A percentile compares a stretch with the other conserved stretches of the same genome.
phyloP scores from a whole-genome alignment of 2,329 filamentous ascomycete genomes.

The Phialophora expanda region DNA sequence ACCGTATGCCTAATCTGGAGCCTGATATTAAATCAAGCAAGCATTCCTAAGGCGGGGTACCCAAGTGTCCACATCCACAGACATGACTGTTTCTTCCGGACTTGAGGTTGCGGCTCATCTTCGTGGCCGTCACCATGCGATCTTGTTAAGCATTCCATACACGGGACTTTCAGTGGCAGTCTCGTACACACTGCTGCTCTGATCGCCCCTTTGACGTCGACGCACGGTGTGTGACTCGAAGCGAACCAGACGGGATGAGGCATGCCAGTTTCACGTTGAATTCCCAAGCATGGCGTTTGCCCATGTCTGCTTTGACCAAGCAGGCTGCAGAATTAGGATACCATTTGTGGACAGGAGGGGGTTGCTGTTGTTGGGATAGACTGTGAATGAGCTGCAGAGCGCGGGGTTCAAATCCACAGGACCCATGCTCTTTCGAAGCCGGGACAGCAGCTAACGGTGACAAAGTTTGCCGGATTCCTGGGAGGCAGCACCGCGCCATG shows the following conservation, averaged over 20 bases:
- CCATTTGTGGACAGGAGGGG: background rate
- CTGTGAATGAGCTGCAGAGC: conserved; percentile 11
- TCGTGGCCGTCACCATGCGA: background rate
- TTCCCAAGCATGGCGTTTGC: background rate
- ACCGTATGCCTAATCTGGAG: background rate
- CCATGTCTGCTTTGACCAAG: conserved; percentile 1
- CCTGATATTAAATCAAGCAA: background rate
- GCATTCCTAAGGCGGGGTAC: background rate
- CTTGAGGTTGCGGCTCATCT: conserved; percentile 1
- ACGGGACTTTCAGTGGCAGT: background rate
- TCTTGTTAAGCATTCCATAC: background rate
- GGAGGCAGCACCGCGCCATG: conserved; percentile 4
- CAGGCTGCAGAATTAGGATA: conserved; percentile 4
- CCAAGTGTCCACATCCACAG: background rate
- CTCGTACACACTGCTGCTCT: background rate
- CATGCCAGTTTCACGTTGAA: background rate
- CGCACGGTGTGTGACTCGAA: background rate
- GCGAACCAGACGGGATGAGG: background rate
- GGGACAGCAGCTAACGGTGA: conserved; percentile 6
- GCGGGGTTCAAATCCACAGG: conserved; percentile 17
- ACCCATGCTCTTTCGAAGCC: conserved; percentile 7
- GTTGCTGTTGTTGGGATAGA: conserved; percentile 22
- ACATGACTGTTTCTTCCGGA: background rate
- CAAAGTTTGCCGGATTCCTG: conserved; percentile 16
- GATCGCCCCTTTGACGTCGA: background rate